A percentile compares a stretch with the other conserved stretches of the same genome.
These are phyloP conservation scores for Aspergillus vadensis DNA, from an alignment of 2,329 filamentous ascomycete species.

Conservation along the genomic window DNA sequence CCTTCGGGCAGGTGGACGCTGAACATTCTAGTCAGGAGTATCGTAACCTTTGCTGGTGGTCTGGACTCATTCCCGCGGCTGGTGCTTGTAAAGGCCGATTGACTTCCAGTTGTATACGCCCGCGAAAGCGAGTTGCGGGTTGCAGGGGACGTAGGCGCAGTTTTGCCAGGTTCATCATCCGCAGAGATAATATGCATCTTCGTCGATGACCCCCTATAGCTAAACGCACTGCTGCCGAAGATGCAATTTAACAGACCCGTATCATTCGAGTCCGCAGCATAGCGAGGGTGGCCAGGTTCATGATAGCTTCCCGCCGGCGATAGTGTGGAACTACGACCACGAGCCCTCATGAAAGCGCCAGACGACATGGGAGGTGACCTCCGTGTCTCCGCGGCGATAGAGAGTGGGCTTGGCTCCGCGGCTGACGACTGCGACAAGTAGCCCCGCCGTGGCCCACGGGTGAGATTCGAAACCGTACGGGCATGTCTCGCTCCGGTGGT, in stretches of 20 bases:
- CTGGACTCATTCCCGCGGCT: slow-evolving; percentile 35
- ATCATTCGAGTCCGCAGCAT: slow-evolving; percentile 53
- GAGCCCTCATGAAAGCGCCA: slow-evolving; percentile 45
- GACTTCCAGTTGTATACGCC: slow-evolving; percentile 41
- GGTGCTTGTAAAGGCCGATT: slow-evolving; percentile 30
- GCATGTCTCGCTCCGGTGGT: slow-evolving; percentile 34
- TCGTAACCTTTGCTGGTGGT: slow-evolving; percentile 51
- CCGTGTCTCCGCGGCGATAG: slow-evolving; percentile 36
- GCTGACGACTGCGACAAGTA: slow-evolving; percentile 38
- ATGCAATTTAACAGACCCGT: slow-evolving; percentile 59
- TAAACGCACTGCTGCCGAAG: slow-evolving; percentile 61
- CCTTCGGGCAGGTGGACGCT: slow-evolving; percentile 57
- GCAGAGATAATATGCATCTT: slow-evolving; percentile 61
- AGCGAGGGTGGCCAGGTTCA: slow-evolving; percentile 40
- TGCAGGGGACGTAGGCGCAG: slow-evolving; percentile 29
- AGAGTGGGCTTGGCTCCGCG: slow-evolving; percentile 37
- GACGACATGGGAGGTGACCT: slow-evolving; percentile 35
- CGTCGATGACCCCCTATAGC: slow-evolving; percentile 60
- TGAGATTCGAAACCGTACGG: slow-evolving; percentile 41
- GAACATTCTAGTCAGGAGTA: slow-evolving; percentile 62
- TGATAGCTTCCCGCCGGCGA: slow-evolving; percentile 36
- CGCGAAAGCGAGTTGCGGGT: slow-evolving; percentile 40
- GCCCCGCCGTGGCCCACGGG: slow-evolving; percentile 37
- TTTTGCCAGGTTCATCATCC: slow-evolving; percentile 36
- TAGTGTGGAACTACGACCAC: slow-evolving; percentile 50